Percentiles rank a stretch among this genome's conserved stretches.
Evolutionary conservation across 208 protist species (phyloP).

Genomic region (Leishmania braziliensis): DNA sequence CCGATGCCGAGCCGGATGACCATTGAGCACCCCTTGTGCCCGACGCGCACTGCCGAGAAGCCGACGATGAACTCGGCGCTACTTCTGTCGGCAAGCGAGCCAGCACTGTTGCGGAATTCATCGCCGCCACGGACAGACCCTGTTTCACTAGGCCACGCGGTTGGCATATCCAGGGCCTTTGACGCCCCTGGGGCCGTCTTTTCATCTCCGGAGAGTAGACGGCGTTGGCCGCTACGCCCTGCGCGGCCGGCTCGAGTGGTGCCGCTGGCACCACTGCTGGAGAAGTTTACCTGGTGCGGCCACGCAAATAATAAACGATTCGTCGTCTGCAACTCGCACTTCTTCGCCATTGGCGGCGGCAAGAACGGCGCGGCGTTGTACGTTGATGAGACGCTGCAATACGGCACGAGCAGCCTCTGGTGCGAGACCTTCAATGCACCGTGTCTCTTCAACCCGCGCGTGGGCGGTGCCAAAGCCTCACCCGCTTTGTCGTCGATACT

Average conservation of each 20-base stretch:
- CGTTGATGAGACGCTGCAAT: constrained; percentile 52
- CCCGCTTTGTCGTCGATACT: background rate
- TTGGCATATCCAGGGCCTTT: background rate
- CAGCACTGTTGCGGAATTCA: background rate
- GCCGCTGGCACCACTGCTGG: constrained; percentile 21
- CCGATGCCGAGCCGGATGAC: constrained; percentile 19
- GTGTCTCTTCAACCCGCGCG: constrained; percentile 32
- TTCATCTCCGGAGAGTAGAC: background rate
- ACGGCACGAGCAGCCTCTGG: constrained; percentile 53
- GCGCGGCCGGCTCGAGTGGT: background rate
- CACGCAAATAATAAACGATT: constrained; percentile 39
- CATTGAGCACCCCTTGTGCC: background rate
- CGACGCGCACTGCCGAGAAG: background rate
- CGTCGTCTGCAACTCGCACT: constrained; percentile 47
- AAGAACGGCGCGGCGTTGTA: constrained; percentile 55
- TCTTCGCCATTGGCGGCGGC: constrained; percentile 58
- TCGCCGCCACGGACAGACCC: background rate
- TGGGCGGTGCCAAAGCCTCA: too few species aligned
- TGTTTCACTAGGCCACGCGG: background rate
- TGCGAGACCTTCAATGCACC: constrained; percentile 60
- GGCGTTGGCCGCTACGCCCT: background rate
- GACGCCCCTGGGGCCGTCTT: background rate
- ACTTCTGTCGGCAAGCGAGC: too few species aligned
- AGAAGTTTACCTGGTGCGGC: constrained; percentile 38
- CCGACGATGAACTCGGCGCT: background rate